A percentile compares a stretch with the other conserved stretches of the same genome.
Evolutionary conservation across 2,329 filamentous ascomycete genomes (phyloP).

Genomic region (Clonostachys rhizophaga): DNA sequence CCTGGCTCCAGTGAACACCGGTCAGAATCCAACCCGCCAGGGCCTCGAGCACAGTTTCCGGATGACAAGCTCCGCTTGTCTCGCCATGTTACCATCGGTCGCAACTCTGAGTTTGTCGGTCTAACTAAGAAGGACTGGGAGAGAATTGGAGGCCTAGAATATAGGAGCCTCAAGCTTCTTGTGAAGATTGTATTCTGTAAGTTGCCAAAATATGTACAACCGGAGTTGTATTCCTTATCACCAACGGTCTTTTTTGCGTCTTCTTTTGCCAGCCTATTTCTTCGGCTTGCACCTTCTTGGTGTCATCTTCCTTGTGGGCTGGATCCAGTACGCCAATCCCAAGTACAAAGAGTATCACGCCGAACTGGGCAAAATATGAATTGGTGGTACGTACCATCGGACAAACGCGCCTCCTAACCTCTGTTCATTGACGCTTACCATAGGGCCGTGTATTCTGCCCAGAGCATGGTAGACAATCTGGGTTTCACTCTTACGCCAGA

Average conservation of each 20-base stretch:
- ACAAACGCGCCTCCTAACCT: background rate
- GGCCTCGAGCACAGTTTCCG: slow-evolving; percentile 33
- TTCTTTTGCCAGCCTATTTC: slow-evolving; percentile 77
- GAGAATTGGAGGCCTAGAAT: slow-evolving; percentile 94
- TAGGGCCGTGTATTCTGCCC: slow-evolving; percentile 42
- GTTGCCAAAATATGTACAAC: slow-evolving; percentile 1
- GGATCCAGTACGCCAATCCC: slow-evolving; percentile 56
- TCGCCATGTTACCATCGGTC: slow-evolving; percentile 85
- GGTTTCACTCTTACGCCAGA: slow-evolving; percentile 89
- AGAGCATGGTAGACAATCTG: slow-evolving; percentile 83
- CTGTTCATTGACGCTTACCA: background rate
- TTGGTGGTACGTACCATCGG: slow-evolving; percentile 66
- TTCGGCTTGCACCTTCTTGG: slow-evolving; percentile 77
- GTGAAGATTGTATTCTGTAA: slow-evolving; percentile 43
- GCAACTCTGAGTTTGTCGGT: slow-evolving; percentile 90
- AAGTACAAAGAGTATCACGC: slow-evolving; percentile 57
- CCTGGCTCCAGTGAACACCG: too few species aligned
- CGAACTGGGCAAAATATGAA: slow-evolving; percentile 57
- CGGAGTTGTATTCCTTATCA: background rate
- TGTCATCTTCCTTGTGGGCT: slow-evolving; percentile 69
- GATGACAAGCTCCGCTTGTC: slow-evolving; percentile 82
- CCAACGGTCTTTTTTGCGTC: slow-evolving; percentile 29
- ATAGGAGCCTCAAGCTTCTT: slow-evolving; percentile 83
- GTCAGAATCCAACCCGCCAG: too few species aligned
- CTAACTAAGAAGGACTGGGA: slow-evolving; percentile 88